These are phyloP conservation scores for Mimosa pudica DNA, from an alignment of 306 rosid species.

Conservation along the genomic window DNA sequence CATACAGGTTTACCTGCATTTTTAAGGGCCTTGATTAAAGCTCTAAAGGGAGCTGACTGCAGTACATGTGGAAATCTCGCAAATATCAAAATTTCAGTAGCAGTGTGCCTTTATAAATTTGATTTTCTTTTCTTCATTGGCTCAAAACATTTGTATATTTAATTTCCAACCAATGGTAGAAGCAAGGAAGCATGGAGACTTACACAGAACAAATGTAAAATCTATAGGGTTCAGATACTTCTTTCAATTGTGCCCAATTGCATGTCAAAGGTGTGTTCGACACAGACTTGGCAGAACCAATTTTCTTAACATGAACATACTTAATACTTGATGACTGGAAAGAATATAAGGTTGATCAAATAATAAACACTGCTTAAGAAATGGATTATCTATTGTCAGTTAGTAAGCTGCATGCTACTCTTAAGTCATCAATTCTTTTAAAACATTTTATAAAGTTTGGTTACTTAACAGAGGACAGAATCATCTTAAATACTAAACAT, in stretches of 20 bases:
- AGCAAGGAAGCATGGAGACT: not conserved
- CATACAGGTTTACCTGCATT: not conserved
- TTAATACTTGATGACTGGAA: not conserved
- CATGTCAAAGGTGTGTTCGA: not conserved
- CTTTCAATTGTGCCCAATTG: not conserved
- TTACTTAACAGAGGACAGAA: not conserved
- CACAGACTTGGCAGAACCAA: too few species aligned
- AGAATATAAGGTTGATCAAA: not conserved
- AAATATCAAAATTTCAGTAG: not conserved
- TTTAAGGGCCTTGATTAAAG: not conserved
- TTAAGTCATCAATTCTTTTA: not conserved
- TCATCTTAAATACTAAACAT: not conserved
- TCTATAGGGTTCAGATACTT: too few species aligned
- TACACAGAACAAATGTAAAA: not conserved
- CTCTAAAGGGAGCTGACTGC: not conserved
- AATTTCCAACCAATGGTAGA: not conserved
- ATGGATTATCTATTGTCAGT: not conserved
- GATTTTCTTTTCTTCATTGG: not conserved
- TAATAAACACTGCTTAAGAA: not conserved
- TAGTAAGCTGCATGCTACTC: not conserved
- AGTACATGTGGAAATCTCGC: not conserved
- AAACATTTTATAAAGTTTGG: not conserved
- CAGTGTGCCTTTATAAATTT: not conserved
- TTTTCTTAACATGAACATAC: not conserved
- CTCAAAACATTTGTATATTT: not conserved